Base-by-base conservation (phyloP, 2,329 filamentous ascomycete genomes). In the Cordyceps pruinosa region DNA sequence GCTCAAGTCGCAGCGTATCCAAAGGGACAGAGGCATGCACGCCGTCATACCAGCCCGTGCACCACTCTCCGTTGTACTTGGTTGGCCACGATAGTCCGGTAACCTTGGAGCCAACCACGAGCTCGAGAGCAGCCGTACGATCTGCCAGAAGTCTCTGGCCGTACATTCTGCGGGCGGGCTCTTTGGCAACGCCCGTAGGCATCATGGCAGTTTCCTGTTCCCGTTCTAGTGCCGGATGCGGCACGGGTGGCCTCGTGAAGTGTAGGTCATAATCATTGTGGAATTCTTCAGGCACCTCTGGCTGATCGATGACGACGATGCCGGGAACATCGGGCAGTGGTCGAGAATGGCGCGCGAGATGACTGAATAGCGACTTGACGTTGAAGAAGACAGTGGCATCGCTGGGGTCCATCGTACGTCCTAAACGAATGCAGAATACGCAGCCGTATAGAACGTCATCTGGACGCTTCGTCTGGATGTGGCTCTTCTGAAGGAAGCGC, bases 371-470 rank as follows among this genome's bases (percentile, higher is more conserved):
- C 47, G 79, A 73, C 58, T 74, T 75, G 48, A 79, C 76, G 46
- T 67, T 77, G 64, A 81, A 79, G 66, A 83, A 83, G 9, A 83
- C 77, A 1, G 81, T 83, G 3, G 80, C 75, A 48, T 84, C 81
- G 61, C 77, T 78, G 56, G 78, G 74, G 49, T 82, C 77, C 2
- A 75, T 66, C 0, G 79, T 82, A n/a, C 65, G 70, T 1, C 78
- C 78, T 19, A 70, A 60, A 5, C 77, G 72, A 4, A 81, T 69
- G 63, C 81, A 84, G 63, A 84, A 82, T 1, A 80, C 61, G 60
- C 81, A 84, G 3, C 71, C 79, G 62, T 81, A 84, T 45, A 80
- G 65, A 52, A 78, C 72, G 59, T 83, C 80, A 44, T 82, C 80
- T 17, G 77, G 69, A 15, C 76, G 70, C 55, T 74, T 75, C 5